Percentiles rank a stretch among this genome's conserved stretches.
These are phyloP conservation scores for Starmerella potacharoeniae DNA, from an alignment of 805 yeast species.

Conservation along the genomic window DNA sequence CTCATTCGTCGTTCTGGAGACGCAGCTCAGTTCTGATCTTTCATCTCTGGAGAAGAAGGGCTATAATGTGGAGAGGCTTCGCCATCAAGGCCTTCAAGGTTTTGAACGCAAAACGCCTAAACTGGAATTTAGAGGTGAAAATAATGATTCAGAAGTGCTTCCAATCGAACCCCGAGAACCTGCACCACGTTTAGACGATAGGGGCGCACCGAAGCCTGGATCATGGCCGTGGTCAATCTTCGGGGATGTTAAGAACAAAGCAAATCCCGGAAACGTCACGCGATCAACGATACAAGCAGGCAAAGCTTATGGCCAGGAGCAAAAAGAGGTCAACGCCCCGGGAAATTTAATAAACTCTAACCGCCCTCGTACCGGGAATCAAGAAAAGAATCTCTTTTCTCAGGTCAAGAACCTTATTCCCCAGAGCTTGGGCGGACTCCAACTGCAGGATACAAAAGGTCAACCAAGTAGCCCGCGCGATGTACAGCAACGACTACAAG, in stretches of 20 bases:
- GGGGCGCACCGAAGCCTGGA: no score
- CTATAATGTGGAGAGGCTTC: slow-evolving; percentile 30
- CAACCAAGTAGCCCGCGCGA: neutral
- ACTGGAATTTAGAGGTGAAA: neutral
- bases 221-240: no score
- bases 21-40: slow-evolving; percentile 27
- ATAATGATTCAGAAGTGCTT: neutral
- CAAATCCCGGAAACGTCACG: no score
- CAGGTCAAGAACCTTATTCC: neutral
- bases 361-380: no score
- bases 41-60: slow-evolving; percentile 29
- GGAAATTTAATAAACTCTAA: no score
- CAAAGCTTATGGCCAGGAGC: no score
- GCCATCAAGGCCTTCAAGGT: slow-evolving; percentile 11
- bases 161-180: no score
- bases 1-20: slow-evolving; percentile 30
- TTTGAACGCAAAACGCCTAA: neutral
- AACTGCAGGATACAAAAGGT: neutral
- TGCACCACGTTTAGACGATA: no score
- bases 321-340: no score
- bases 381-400: neutral
- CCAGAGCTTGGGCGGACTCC: neutral
- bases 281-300: no score
- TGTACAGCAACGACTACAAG: neutral
- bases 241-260: no score